Conservation (phyloP, 352 stramenopile species). For the Pythium coloratum region DNA sequence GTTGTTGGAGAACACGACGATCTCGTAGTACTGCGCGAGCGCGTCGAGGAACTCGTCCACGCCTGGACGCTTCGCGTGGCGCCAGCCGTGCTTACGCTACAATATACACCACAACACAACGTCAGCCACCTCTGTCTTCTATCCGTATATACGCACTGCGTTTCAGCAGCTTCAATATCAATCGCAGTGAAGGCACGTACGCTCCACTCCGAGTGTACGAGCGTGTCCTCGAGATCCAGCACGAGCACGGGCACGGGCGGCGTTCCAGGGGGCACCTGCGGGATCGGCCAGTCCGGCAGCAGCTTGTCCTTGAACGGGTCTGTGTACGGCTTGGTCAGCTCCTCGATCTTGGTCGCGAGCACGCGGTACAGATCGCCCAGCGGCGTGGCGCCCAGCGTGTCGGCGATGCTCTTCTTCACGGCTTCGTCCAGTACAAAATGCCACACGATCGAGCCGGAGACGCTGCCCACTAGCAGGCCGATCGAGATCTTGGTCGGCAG, state of each 20-base stretch:
- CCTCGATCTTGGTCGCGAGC: conserved; percentile 60
- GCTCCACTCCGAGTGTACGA: conserved; percentile 88
- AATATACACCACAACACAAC: neutral
- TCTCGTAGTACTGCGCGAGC: conserved; percentile 86
- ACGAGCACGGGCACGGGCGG: conserved; percentile 81
- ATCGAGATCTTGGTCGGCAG: conserved; percentile 74
- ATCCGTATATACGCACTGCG: neutral
- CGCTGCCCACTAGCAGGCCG: conserved; percentile 57
- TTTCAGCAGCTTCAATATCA: neutral
- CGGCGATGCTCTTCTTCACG: conserved; percentile 44
- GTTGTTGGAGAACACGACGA: conserved; percentile 88
- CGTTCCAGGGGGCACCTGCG: conserved; percentile 71
- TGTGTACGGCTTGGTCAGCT: conserved; percentile 74
- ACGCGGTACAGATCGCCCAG: conserved; percentile 68
- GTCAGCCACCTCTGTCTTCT: neutral
- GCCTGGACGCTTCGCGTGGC: conserved; percentile 81
- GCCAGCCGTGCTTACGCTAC: conserved; percentile 86
- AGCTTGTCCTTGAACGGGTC: conserved; percentile 82
- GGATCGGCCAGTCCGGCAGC: conserved; percentile 85
- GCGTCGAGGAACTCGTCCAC: conserved; percentile 88
- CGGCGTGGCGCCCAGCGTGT: conserved; percentile 53
- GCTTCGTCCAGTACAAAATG: conserved; percentile 70
- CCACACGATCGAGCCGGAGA: conserved; percentile 68
- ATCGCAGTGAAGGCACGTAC: conserved; percentile 38
- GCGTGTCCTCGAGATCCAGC: conserved; percentile 83